Evolutionary conservation across 106 monocot species (phyloP).

Genomic region (Vanilla planifolia): DNA sequence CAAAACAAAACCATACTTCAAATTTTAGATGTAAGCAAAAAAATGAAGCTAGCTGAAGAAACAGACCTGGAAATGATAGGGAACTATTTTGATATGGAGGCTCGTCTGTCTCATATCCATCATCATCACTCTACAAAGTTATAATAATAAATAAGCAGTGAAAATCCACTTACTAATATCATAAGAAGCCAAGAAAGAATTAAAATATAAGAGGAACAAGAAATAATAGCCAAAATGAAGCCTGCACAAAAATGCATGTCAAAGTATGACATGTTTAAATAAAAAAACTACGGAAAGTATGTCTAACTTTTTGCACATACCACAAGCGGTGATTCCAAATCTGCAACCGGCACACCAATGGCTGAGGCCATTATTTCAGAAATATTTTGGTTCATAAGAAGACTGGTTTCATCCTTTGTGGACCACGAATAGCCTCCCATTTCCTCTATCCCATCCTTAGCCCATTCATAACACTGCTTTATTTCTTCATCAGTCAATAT

Average conservation of each 20-base stretch:
- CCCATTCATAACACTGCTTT: too few relatives aligned
- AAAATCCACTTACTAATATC: too few relatives aligned
- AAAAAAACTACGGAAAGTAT: too few relatives aligned
- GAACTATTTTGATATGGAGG: background rate
- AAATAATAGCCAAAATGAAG: background rate
- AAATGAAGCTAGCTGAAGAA: background rate
- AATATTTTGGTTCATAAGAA: background rate
- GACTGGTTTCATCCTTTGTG: background rate
- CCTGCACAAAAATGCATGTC: background rate
- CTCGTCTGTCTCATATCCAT: conserved; percentile 1
- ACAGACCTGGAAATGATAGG: background rate
- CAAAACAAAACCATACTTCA: background rate
- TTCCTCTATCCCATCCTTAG: background rate
- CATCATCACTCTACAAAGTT: background rate
- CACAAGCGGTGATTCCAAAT: background rate
- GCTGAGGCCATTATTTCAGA: background rate
- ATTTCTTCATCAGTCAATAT: background rate
- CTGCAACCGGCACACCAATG: background rate
- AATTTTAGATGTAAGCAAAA: background rate
- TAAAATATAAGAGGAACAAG: background rate
- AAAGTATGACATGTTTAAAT: too few relatives aligned
- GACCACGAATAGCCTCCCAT: background rate
- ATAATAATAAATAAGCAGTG: too few relatives aligned
- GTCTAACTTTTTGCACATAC: background rate
- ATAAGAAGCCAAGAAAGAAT: too few relatives aligned